Evolutionary conservation across 129 eudicot species (phyloP).

Genomic region (Erigeron canadensis): DNA sequence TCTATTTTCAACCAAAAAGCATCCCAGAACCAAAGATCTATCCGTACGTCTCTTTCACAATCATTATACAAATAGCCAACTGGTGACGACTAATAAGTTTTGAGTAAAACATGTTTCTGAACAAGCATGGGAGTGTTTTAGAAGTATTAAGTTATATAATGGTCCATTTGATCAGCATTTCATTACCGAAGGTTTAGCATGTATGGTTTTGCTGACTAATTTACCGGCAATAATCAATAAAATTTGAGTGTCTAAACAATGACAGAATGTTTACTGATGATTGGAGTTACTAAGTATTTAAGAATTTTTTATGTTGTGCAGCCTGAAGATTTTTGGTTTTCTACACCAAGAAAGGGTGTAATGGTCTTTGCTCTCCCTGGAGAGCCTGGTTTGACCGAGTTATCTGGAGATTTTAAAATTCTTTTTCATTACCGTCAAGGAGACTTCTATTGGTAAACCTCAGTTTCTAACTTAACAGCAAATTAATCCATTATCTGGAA

Average conservation of each 20-base stretch:
- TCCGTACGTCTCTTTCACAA: slow-evolving; percentile 32
- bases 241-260: neutral
- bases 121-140: slow-evolving; percentile 4
- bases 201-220: slow-evolving; percentile 4
- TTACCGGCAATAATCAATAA: neutral
- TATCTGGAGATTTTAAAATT: slow-evolving; percentile 87
- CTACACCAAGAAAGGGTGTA: slow-evolving; percentile 90
- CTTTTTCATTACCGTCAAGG: slow-evolving; percentile 95
- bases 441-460: slow-evolving; percentile 80
- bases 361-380: slow-evolving; percentile 98
- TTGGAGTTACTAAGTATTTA: slow-evolving; percentile 7
- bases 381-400: slow-evolving; percentile 88
- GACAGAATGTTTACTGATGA: slow-evolving; percentile 10
- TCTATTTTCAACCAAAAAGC: slow-evolving; percentile 50
- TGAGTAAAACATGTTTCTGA: neutral
- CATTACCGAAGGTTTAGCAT: neutral
- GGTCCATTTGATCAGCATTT: neutral
- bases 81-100: neutral
- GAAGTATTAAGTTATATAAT: neutral
- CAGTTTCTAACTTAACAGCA: slow-evolving; percentile 5
- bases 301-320: slow-evolving; percentile 36
- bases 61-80: slow-evolving; percentile 5
- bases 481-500: neutral
- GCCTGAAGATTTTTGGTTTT: slow-evolving; percentile 96
- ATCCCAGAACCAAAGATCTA: slow-evolving; percentile 55